Conservation (phyloP, 306 rosid species). For the Aeschynomene evenia region DNA sequence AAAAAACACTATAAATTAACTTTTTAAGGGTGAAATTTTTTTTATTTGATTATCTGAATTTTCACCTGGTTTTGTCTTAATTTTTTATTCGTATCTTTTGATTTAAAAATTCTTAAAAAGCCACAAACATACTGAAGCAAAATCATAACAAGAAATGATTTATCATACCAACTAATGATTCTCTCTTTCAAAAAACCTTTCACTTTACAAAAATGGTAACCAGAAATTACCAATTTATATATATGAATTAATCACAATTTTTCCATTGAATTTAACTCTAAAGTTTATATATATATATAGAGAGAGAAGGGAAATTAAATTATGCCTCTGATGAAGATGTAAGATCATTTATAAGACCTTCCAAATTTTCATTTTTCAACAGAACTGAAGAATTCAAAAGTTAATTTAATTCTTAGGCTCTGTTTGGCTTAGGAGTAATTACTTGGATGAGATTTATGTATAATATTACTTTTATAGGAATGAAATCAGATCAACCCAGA, state of each 20-base stretch:
- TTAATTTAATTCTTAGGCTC: not conserved
- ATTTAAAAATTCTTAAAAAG: too few relatives aligned
- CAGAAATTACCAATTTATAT: not conserved
- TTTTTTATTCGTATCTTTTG: not conserved
- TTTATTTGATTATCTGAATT: not conserved
- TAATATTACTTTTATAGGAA: too few relatives aligned
- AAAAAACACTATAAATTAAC: not conserved
- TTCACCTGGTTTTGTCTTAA: not conserved
- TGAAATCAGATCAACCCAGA: not conserved
- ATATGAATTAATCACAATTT: not conserved
- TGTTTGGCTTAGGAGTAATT: too few relatives aligned
- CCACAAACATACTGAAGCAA: not conserved
- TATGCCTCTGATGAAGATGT: not conserved
- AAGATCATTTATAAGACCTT: not conserved
- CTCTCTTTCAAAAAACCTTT: not conserved
- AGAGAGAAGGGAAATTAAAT: not conserved
- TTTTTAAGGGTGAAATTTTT: too few relatives aligned
- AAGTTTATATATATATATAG: too few relatives aligned
- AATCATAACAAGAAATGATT: conserved; percentile 14
- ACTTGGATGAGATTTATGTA: too few relatives aligned
- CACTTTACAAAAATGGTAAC: not conserved
- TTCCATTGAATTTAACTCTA: not conserved
- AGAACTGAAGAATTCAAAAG: conserved; percentile 15
- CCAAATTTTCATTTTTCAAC: not conserved
- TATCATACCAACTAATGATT: not conserved